These are phyloP conservation scores for Taphrina wiesneri DNA, from an alignment of 1,139 yeast genomes.

Conservation along the genomic window DNA sequence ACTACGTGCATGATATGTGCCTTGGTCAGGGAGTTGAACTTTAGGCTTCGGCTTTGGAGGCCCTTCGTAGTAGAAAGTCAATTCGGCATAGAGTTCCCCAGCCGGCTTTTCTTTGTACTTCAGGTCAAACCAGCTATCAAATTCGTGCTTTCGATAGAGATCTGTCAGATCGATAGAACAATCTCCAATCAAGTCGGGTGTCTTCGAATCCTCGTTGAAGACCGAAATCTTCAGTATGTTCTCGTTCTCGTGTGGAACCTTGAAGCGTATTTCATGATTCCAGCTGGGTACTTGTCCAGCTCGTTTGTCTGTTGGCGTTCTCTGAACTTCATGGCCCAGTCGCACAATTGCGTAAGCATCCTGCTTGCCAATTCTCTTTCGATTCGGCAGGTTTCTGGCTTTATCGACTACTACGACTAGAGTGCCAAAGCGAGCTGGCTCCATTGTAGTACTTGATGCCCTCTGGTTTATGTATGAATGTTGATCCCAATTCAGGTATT, in stretches of 20 bases:
- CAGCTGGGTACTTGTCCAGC: slow-evolving; percentile 93
- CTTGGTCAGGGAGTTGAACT: neutral
- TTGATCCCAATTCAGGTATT: too few species aligned
- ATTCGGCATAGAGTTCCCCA: slow-evolving; percentile 83
- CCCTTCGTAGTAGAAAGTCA: slow-evolving; percentile 80
- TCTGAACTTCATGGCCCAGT: slow-evolving; percentile 75
- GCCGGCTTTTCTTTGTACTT: slow-evolving; percentile 72
- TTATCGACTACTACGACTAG: slow-evolving; percentile 26
- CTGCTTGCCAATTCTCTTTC: slow-evolving; percentile 81
- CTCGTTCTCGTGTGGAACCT: slow-evolving; percentile 47
- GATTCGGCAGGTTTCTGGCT: slow-evolving; percentile 66
- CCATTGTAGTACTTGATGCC: neutral
- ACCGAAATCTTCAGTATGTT: slow-evolving; percentile 61
- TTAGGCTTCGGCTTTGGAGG: slow-evolving; percentile 41
- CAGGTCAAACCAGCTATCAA: slow-evolving; percentile 81
- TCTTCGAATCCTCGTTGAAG: slow-evolving; percentile 81
- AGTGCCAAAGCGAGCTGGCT: slow-evolving; percentile 20
- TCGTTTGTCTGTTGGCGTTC: slow-evolving; percentile 69
- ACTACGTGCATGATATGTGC: neutral
- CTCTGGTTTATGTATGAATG: too few species aligned
- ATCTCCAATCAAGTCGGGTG: slow-evolving; percentile 84
- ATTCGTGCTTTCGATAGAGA: slow-evolving; percentile 68
- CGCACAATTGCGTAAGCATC: slow-evolving; percentile 82
- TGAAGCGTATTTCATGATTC: slow-evolving; percentile 45
- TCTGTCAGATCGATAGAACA: slow-evolving; percentile 69